Evolutionary conservation across 176 grass and related monocot species (phyloP), one percentile per base, ranked within the genome.

Genomic region (Poa annua): DNA sequence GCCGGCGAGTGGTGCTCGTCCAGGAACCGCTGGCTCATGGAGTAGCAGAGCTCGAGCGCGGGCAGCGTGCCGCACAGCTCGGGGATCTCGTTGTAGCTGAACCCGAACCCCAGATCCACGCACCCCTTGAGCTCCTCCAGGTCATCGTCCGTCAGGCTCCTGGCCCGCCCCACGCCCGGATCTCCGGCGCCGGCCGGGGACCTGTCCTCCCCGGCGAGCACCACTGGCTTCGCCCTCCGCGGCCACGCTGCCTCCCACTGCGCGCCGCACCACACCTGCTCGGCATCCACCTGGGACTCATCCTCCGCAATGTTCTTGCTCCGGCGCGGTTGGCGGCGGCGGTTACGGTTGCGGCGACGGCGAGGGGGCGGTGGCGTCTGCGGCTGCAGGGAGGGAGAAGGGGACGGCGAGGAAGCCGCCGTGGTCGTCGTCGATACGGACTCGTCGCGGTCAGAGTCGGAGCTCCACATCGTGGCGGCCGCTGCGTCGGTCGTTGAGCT

Each of bases 21-120:
- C 3, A 85, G 7, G 78, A 89, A 81, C 3, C 78, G 34, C 83
- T 82, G 83, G 83, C 78, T 86, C 83, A 89, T 86, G 78, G 88
- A 89, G 88, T 89, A 89, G 72, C 88, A 89, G 78, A 89, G 83
- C 83, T 89, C 83, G 19, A 89, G 83, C 6, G 88, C 88, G 4
- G 88, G 88, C 2, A 89, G 78, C 4, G 78, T 89, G 83, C 88
- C 78, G 78, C 88, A 86, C 1, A 89, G 88, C 88, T 89, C 88
- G 47, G 83, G 83, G 83, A 89, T 89, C 83, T 89, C 88, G 64
- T 82, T 3, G 64, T 86, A 89, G 78, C 83, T 89, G 73, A 89
- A 89, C 0, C 88, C 88, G 65, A 89, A 89, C 1, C 88, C 88
- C 88, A 89, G 88, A 86, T 89, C 88, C 54, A 86, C 83, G 83